A percentile compares a stretch with the other conserved stretches of the same genome.
Evolutionary conservation across 805 yeast species (phyloP).

Genomic region (Wickerhamiella vanderwaltii): DNA sequence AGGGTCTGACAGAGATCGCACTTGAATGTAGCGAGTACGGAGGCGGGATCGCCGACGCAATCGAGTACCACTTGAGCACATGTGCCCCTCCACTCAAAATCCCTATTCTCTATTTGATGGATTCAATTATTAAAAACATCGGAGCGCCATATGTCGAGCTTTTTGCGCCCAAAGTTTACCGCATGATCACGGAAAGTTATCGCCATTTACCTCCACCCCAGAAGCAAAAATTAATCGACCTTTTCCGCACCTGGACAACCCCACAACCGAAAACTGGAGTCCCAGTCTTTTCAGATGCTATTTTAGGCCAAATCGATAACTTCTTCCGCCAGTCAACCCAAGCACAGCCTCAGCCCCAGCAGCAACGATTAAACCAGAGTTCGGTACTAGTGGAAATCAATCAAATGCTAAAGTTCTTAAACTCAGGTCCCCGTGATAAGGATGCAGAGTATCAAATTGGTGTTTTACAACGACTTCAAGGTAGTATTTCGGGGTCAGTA

Average conservation of each 20-base stretch:
- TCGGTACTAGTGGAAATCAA: slow-evolving; percentile 25
- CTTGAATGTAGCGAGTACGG: slow-evolving; percentile 73
- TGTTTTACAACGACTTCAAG: slow-evolving; percentile 24
- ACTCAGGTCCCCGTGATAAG: slow-evolving; percentile 18
- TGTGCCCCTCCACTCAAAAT: slow-evolving; percentile 77
- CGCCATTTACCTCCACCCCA: slow-evolving; percentile 66
- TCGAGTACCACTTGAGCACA: slow-evolving; percentile 58
- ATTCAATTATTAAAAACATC: slow-evolving; percentile 81
- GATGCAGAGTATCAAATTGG: slow-evolving; percentile 26
- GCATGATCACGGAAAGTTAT: slow-evolving; percentile 62
- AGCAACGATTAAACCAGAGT: slow-evolving; percentile 21
- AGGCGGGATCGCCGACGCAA: slow-evolving; percentile 59
- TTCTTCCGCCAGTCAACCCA: slow-evolving; percentile 36
- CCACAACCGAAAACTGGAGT: slow-evolving; percentile 47
- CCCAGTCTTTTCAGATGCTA: slow-evolving; percentile 61
- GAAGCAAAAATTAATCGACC: slow-evolving; percentile 56
- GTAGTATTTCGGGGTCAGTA: slow-evolving; percentile 20
- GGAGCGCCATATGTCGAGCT: slow-evolving; percentile 82
- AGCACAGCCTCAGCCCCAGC: neutral
- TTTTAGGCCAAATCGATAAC: slow-evolving; percentile 57
- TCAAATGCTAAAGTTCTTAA: slow-evolving; percentile 19
- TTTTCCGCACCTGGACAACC: slow-evolving; percentile 81
- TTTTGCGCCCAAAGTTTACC: slow-evolving; percentile 57
- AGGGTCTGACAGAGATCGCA: slow-evolving; percentile 72
- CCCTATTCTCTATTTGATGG: slow-evolving; percentile 71